Evolutionary conservation across 257 asterid species (phyloP).

Genomic region (Nicotiana noctiflora): DNA sequence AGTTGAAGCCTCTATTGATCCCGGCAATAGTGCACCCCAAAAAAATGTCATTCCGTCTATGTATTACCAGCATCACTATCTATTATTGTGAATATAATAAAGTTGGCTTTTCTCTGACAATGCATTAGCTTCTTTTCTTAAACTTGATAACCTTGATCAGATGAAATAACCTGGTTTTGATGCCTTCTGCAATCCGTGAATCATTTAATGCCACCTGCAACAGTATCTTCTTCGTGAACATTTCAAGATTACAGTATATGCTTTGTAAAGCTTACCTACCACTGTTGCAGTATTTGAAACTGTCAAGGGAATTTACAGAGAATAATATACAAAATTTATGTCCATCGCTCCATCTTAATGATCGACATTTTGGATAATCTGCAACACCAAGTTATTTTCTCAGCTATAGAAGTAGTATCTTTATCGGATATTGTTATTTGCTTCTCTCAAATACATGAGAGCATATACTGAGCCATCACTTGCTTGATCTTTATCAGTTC

Average conservation of each 20-base stretch:
- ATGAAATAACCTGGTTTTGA: neutral
- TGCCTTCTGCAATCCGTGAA: neutral
- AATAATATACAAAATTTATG: neutral
- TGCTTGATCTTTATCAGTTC: neutral
- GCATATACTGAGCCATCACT: neutral
- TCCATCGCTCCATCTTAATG: neutral
- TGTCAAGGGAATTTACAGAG: neutral
- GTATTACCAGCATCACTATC: neutral
- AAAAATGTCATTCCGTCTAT: neutral
- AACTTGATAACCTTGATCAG: neutral
- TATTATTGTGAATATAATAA: neutral
- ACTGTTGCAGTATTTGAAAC: neutral
- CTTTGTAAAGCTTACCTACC: neutral
- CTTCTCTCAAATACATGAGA: neutral
- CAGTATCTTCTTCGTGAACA: neutral
- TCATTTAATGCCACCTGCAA: neutral
- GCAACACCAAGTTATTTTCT: neutral
- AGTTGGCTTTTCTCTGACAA: neutral
- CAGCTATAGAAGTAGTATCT: neutral
- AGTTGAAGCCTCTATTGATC: too few species aligned
- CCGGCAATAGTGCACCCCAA: neutral
- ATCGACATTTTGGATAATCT: neutral
- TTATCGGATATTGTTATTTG: neutral
- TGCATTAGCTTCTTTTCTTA: neutral
- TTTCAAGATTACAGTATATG: neutral